Conservation (phyloP, 106 monocot species). For the Acanthochlamys bracteata region DNA sequence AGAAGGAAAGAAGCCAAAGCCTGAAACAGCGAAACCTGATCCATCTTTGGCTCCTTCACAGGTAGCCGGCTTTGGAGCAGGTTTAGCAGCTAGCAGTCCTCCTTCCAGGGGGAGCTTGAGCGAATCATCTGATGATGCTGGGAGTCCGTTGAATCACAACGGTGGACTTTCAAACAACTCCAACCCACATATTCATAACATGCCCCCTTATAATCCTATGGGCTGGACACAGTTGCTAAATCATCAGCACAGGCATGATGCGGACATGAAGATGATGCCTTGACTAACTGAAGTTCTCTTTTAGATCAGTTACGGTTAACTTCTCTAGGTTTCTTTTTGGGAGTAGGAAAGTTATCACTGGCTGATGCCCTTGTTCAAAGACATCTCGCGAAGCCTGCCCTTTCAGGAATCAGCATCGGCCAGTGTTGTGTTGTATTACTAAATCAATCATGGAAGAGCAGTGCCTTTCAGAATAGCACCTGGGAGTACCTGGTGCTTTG, state of each 20-base stretch:
- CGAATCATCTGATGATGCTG: slow-evolving; percentile 46
- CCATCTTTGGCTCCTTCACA: slow-evolving; percentile 27
- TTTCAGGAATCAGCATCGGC: not conserved
- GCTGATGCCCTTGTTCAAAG: too few species aligned
- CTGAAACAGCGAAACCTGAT: slow-evolving; percentile 23
- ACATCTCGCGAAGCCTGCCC: not conserved
- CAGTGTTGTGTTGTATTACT: too few species aligned
- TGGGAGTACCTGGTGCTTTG: too few species aligned
- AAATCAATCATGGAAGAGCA: too few species aligned
- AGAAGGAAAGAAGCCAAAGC: slow-evolving; percentile 54
- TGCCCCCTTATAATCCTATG: slow-evolving; percentile 16
- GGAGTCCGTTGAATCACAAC: slow-evolving; percentile 35
- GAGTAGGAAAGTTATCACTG: not conserved
- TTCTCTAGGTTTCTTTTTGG: not conserved
- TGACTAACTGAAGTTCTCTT: slow-evolving; percentile 14
- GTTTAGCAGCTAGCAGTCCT: slow-evolving; percentile 36
- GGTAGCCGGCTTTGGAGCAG: slow-evolving; percentile 28
- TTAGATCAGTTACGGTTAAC: not conserved
- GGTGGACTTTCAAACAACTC: slow-evolving; percentile 21
- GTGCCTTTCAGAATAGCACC: too few species aligned
- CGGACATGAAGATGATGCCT: slow-evolving; percentile 33
- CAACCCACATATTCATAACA: slow-evolving; percentile 18
- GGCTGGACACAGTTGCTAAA: slow-evolving; percentile 31
- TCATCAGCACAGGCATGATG: slow-evolving; percentile 31
- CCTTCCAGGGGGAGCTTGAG: slow-evolving; percentile 58